Base-by-base conservation (phyloP, 306 rosid species). In the Nissolia schottii region DNA sequence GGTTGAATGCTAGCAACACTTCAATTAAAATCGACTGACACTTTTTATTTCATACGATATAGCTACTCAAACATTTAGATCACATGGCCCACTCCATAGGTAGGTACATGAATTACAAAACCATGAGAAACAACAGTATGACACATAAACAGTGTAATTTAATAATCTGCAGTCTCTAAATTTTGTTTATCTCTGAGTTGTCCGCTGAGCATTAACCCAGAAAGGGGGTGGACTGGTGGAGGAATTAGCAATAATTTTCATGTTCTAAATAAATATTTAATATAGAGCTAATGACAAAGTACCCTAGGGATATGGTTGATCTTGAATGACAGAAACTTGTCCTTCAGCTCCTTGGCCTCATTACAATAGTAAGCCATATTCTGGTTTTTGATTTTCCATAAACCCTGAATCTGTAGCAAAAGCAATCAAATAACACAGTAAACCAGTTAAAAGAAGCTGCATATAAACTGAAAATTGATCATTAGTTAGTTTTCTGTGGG, bases 281-380 rank as follows among this genome's bases (percentile, higher is more conserved):
- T 23, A 55, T 50, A 48, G 51, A 54, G 59, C 7, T 23, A 71
- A 76, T 60, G 16, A 54, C 3, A 22, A 61, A 83, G 64, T 74
- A 93, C 98, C 97, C 96, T 83, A 1, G 6, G 82, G 62, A 93
- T 56, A 75, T 91, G 97, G 48, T 64, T 71, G 77, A 93, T 93
- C 74, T 85, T 77, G 84, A 91, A 93, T 25, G 95, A 83, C 55
- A 40, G 28, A 71, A 93, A 91, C 81, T 73, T 83, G 10, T 66
- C 70, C 84, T 37, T 83, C 65, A 87, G 83, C 81, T 80, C 79
- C 78, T 70, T 93, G 11, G 86, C 97, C 80, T 62, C 86, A 46
- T 53, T 73, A 78, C 97, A 89, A 61, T 91, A 82, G 22, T 8
- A 9, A 58, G 81, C 89, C 89, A 93, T 86, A 77, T 89, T 86